Evolutionary conservation across 2,329 filamentous ascomycete genomes (phyloP), one percentile per base, ranked within the genome.

Genomic region (Scorias spongiosa): DNA sequence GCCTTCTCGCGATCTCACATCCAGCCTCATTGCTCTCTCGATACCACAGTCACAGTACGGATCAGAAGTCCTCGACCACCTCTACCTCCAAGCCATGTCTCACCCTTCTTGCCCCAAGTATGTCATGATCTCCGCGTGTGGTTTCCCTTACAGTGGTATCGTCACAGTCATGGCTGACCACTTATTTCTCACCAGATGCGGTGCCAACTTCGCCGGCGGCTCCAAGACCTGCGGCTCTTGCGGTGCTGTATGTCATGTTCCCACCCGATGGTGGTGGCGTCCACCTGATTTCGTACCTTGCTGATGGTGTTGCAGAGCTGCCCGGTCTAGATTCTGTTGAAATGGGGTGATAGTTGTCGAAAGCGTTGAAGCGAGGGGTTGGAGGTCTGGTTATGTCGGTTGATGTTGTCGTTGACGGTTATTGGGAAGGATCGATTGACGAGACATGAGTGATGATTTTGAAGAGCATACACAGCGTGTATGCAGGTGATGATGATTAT

Each of bases 181-280:
- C 20, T 7, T 26, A 26, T 26, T 26, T 7, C 20, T 26, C 20
- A 4, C 59, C 26, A 60, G 59, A 46, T 61, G 59, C 54, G 51
- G 51, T 43, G 51, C 56, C 17, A 44, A 49, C 29, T 48, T 55
- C 39, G 46, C 51, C 29, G 50, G 54, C 34, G 52, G 52, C 38
- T 47, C 45, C 36, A 61, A 61, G 54, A 56, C 55, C 10, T 61
- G 58, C 46, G 47, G 54, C 26, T 54, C 53, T 26, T 59, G 57
- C 48, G 57, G 57, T 42, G 52, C 57, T 15, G 56, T 59, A 47
- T 43, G 56, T 52, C 15, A 26, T 26, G 20, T 36, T 15, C 11
- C 9, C 32, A 4, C 32, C 9, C 9, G 15, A 9, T 15, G 11
- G 12, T 36, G 32, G 15, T 12, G 32, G 32, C 20, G 20, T 26